Percentiles rank a stretch among this genome's conserved stretches.
phyloP scores from a whole-genome alignment of 441 rosid genomes.

The Aquilaria agallochum region DNA sequence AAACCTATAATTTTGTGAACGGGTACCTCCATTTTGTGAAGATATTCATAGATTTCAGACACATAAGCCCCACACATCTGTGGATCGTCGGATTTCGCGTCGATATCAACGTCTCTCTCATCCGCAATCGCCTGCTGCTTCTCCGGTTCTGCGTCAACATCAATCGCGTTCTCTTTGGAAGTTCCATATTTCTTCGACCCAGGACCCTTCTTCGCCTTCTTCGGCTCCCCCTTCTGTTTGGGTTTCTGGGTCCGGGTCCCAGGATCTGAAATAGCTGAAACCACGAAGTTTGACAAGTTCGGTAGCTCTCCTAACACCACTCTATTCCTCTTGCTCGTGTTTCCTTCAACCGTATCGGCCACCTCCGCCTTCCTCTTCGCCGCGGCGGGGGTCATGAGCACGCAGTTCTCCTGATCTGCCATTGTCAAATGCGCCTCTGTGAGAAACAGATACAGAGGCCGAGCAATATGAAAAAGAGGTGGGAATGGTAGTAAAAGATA shows the following conservation, averaged over 20 bases:
- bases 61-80: constrained; percentile 60
- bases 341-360: constrained; percentile 3
- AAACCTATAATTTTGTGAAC: background rate
- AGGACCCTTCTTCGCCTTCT: constrained; percentile 28
- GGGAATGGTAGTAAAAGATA: background rate
- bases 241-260: constrained; percentile 22
- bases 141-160: constrained; percentile 19
- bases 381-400: constrained; percentile 52
- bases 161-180: constrained; percentile 13
- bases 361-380: constrained; percentile 46
- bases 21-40: constrained; percentile 61
- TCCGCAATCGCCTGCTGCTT: background rate
- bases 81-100: constrained; percentile 42
- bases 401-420: constrained; percentile 52
- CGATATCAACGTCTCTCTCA: constrained; percentile 23
- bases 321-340: constrained; percentile 40
- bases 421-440: constrained; percentile 11
- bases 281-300: constrained; percentile 28
- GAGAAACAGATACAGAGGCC: background rate
- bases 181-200: constrained; percentile 1
- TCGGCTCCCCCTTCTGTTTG: constrained; percentile 9
- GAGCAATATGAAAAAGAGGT: background rate
- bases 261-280: constrained; percentile 2
- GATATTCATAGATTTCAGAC: constrained; percentile 49
- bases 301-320: constrained; percentile 59